Conservation (phyloP, 2,329 filamentous ascomycete genomes). For the Elsinoe australis region DNA sequence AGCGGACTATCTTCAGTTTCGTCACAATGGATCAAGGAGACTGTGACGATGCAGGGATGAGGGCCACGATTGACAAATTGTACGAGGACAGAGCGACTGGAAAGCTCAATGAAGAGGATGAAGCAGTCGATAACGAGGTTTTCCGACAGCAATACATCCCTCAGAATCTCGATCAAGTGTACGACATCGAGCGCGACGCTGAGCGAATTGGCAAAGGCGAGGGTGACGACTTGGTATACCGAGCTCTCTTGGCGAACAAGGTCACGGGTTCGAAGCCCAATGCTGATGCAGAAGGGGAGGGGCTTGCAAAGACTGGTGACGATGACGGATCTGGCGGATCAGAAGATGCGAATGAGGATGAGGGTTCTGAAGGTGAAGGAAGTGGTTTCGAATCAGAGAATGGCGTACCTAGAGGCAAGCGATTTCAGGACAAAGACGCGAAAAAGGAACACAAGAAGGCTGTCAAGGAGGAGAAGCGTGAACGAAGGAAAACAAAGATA, state of each 20-base stretch:
- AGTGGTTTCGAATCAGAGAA: constrained; percentile 38
- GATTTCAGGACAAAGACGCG: constrained; percentile 83
- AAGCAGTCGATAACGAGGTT: constrained; percentile 79
- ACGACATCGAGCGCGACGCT: constrained; percentile 87
- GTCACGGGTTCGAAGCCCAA: constrained; percentile 33
- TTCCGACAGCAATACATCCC: constrained; percentile 96
- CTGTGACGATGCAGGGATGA: constrained; percentile 55
- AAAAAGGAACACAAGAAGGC: constrained; percentile 85
- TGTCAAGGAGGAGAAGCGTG: constrained; percentile 90
- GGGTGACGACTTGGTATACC: constrained; percentile 73
- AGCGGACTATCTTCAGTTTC: constrained; percentile 77
- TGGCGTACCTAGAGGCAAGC: constrained; percentile 66
- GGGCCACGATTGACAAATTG: constrained; percentile 56
- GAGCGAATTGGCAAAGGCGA: constrained; percentile 66
- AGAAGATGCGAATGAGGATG: constrained; percentile 25
- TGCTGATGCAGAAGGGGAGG: neutral
- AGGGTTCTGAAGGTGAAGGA: constrained; percentile 44
- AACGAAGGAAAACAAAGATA: constrained; percentile 90
- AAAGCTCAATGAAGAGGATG: constrained; percentile 47
- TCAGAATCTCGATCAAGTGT: constrained; percentile 90
- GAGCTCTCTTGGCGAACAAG: constrained; percentile 69
- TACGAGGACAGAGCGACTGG: constrained; percentile 50
- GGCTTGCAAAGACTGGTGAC: constrained; percentile 5
- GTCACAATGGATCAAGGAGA: constrained; percentile 58
- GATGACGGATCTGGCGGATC: constrained; percentile 20